Evolutionary conservation across 805 yeast genomes (phyloP), one percentile per base, ranked within the genome.

Genomic region (Pichia cabralensis): DNA sequence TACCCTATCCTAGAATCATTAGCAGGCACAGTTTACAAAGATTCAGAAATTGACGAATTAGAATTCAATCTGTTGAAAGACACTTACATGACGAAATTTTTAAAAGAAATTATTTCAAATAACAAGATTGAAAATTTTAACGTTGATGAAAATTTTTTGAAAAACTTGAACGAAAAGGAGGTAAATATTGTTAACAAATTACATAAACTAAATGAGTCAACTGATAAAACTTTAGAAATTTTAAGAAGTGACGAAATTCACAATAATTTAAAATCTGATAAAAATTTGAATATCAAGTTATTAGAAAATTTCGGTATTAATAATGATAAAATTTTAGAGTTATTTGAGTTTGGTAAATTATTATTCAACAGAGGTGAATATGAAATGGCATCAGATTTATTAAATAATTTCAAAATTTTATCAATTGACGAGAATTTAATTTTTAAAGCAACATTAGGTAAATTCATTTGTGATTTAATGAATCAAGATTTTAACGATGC

Each of bases 371-470:
- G 75, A 52, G 81, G 81, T 44, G 74, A 73, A 48, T 75, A 74
- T 53, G 67, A 56, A 39, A 65, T 68, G 60, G 76, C 80, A 6
- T 64, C 74, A 22, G 80, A 75, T 50, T 55, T 74, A 35, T 56
- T 74, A 44, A 67, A 65, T 46, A 75, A 71, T 50, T 75, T 74
- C 51, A 60, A 77, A 52, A 62, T 69, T 11, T 56, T 75, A 15
- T 71, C 78, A 8, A 65, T 69, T 15, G 66, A 73, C 52, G 56
- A 57, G 40, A 71, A 70, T 19, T 55, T 67, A 40, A 63, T 67
- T 42, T 52, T 67, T 36, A 68, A 71, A 40, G 75, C 79, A 15
- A 72, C 80, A 4, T 77, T 84, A 82, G 83, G 83, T 45, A 69
- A 67, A 52, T 59, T 75, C n/a, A 78, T 82, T 2, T 62, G 72